Conservation (phyloP, 2,329 filamentous ascomycete species). For the Zymoseptoria tritici region DNA sequence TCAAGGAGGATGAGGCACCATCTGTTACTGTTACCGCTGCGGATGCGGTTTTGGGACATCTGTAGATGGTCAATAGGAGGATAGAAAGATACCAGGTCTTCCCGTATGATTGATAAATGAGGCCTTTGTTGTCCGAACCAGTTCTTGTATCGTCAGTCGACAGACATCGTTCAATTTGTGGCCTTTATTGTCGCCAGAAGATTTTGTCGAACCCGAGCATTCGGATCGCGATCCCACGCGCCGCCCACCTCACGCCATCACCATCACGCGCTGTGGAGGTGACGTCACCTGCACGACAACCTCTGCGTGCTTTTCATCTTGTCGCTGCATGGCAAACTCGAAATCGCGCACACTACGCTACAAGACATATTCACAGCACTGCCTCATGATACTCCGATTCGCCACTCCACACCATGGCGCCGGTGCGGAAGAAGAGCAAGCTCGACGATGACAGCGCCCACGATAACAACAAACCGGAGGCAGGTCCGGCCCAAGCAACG, state of each 20-base stretch:
- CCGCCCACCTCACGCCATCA: neutral
- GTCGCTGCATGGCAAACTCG: no score
- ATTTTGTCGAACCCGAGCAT: neutral
- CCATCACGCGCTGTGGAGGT: neutral
- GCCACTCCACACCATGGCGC: slow-evolving; percentile 9
- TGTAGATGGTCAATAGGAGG: slow-evolving; percentile 5
- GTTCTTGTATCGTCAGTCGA: no score
- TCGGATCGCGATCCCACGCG: neutral
- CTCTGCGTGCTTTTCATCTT: no score
- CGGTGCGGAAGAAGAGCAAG: slow-evolving; percentile 21
- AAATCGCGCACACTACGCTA: neutral
- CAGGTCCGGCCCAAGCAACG: slow-evolving; percentile 1
- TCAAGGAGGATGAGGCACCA: slow-evolving; percentile 22
- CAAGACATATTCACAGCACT: neutral
- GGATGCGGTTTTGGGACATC: slow-evolving; percentile 16
- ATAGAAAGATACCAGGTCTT: neutral
- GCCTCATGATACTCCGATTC: neutral
- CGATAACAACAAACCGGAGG: slow-evolving; percentile 11
- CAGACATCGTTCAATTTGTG: neutral
- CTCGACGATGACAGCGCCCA: slow-evolving; percentile 14
- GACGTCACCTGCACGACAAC: neutral
- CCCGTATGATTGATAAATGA: neutral
- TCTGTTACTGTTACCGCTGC: slow-evolving; percentile 19
- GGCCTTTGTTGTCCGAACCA: neutral
- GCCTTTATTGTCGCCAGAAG: neutral